These are phyloP conservation scores for Sarcodon aspratus DNA, from an alignment of 768 basidiomycete genomes.

Conservation along the genomic window DNA sequence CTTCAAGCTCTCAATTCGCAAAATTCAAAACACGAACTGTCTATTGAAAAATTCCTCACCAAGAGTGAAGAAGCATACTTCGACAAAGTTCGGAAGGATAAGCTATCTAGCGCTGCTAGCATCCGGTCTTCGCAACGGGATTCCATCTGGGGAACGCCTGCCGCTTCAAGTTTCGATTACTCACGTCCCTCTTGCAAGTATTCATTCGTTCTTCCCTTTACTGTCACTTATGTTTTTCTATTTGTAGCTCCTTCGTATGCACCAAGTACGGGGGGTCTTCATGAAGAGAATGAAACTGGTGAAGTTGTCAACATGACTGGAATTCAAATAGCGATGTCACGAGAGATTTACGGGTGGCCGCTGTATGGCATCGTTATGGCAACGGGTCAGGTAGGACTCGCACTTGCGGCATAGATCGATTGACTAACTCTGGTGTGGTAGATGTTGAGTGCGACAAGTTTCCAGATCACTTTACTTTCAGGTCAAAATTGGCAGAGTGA, in stretches of 20 bases:
- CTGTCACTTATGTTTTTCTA: conserved; percentile 11
- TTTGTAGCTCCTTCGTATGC: conserved; percentile 21
- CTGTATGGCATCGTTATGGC: conserved; percentile 86
- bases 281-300: conserved; percentile 23
- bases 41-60: conserved; percentile 81
- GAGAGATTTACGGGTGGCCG: conserved; percentile 80
- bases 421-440: conserved; percentile 12
- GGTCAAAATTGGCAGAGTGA: conserved; percentile 78
- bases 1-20: conserved; percentile 67
- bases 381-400: conserved; percentile 52
- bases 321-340: conserved; percentile 73
- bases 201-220: conserved; percentile 1
- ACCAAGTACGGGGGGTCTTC: conserved; percentile 38
- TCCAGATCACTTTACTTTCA: conserved; percentile 86
- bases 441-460: conserved; percentile 87
- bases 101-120: conserved; percentile 74
- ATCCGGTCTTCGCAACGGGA: conserved; percentile 70
- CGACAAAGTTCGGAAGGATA: conserved; percentile 80
- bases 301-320: conserved; percentile 72
- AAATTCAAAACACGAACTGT: conserved; percentile 85
- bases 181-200: conserved; percentile 70
- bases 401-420: conserved; percentile 2
- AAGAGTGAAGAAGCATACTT: conserved; percentile 95
- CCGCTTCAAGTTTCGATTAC: conserved; percentile 41
- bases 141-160: conserved; percentile 69